Percentiles rank a stretch among this genome's conserved stretches.
These are phyloP conservation scores for Piloderma croceum DNA, from an alignment of 768 basidiomycete genomes.

Conservation along the genomic window DNA sequence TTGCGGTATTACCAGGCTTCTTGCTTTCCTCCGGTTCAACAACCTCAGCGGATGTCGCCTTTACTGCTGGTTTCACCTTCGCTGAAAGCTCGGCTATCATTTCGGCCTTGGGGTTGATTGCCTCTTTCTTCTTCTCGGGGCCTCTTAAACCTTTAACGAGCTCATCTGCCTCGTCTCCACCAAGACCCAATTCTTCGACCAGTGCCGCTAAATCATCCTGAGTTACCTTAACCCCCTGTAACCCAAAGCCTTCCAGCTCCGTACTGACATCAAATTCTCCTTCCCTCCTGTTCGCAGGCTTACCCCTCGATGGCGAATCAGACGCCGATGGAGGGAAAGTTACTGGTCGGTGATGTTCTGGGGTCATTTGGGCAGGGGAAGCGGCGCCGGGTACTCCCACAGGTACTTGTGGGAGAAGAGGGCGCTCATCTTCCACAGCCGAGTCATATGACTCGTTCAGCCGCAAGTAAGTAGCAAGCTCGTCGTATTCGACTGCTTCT, in stretches of 20 bases:
- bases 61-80: too few relatives aligned
- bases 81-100: too few relatives aligned
- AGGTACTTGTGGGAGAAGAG: slow-evolving; percentile 49
- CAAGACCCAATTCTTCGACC: slow-evolving; percentile 70
- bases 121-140: too few relatives aligned
- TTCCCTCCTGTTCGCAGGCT: slow-evolving; percentile 52
- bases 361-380: slow-evolving; percentile 73
- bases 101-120: too few relatives aligned
- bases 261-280: slow-evolving; percentile 61
- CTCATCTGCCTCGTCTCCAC: slow-evolving; percentile 71
- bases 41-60: too few relatives aligned
- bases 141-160: slow-evolving; percentile 65
- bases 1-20: too few relatives aligned
- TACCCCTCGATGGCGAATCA: slow-evolving; percentile 40
- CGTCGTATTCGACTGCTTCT: slow-evolving; percentile 76
- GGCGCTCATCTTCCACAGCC: slow-evolving; percentile 53
- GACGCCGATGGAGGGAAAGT: slow-evolving; percentile 39
- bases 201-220: slow-evolving; percentile 67
- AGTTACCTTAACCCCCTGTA: slow-evolving; percentile 74
- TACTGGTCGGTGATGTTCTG: slow-evolving; percentile 60
- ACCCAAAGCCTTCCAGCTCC: slow-evolving; percentile 61
- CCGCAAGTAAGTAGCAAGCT: slow-evolving; percentile 66
- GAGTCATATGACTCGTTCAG: slow-evolving; percentile 66
- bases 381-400: slow-evolving; percentile 80
- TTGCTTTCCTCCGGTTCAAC: too few relatives aligned